Percentiles rank a stretch among this genome's conserved stretches.
phyloP scores from a whole-genome alignment of 441 rosid species.

The Dalechampia spathulata region DNA sequence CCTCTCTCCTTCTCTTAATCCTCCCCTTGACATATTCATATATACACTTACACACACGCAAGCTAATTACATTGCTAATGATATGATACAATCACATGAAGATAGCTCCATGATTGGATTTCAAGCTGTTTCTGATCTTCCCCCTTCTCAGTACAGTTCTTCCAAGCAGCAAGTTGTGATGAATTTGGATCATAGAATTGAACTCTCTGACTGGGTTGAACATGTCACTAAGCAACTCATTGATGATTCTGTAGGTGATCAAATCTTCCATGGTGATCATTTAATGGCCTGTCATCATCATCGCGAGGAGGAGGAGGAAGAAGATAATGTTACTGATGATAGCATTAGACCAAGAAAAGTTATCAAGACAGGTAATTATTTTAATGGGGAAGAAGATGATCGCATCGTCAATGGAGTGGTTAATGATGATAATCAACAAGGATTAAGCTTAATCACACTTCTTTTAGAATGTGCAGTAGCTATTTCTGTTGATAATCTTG shows the following conservation, averaged over 20 bases:
- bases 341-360: constrained; percentile 25
- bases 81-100: constrained; percentile 36
- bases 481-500: constrained; percentile 54
- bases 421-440: constrained; percentile 32
- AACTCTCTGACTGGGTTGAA: constrained; percentile 59
- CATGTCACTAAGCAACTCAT: constrained; percentile 48
- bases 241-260: constrained; percentile 27
- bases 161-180: too few species aligned
- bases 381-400: too few species aligned
- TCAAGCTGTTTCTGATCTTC: constrained; percentile 9
- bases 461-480: constrained; percentile 57
- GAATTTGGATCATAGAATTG: constrained; percentile 38
- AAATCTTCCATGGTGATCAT: constrained; percentile 18
- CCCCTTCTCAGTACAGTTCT: too few species aligned
- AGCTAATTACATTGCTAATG: constrained; percentile 30
- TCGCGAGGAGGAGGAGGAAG: too few species aligned
- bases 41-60: too few species aligned
- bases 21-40: too few species aligned
- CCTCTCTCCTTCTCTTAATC: background rate
- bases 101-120: constrained; percentile 20
- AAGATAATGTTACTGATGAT: too few species aligned
- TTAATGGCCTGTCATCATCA: too few species aligned
- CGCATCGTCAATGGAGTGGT: background rate
- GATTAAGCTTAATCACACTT: constrained; percentile 34
- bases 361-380: constrained; percentile 3